Evolutionary conservation across 768 basidiomycete species (phyloP), one percentile per base, ranked within the genome.

Genomic region (Lanmaoa rubissima): DNA sequence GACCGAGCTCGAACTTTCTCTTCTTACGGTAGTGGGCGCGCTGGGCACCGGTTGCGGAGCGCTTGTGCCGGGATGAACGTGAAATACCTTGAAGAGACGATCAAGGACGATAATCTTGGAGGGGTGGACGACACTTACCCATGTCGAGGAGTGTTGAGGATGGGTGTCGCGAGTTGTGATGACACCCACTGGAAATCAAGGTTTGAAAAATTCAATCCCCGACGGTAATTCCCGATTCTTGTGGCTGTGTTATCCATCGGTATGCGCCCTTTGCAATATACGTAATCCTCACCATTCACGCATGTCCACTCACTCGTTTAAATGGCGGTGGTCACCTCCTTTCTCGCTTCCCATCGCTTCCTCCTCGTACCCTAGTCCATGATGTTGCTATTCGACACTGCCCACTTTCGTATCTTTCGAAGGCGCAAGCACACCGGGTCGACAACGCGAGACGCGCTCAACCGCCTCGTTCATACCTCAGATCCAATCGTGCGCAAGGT

Each of bases 1-100:
- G 94, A 73, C 96, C 97, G 69, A 98, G 87, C 84, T 99, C 97
- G 79, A 98, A 98, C 82, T 98, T 98, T 88, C 97, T 88, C 92
- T 98, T 99, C 86, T 99, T 99, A 83, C 96, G 93, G 81, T 94
- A 96, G 79, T 90, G 86, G 67, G 94, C 86, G 68, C 90, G 88
- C 77, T 94, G 90, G 58, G 90, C 92, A 69, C 92, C 96, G 48
- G 93, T 88, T 67, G 84, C 88, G 65, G 94, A 90, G 74, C 95
- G 93, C 80, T 98, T 98, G 84, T 98, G 94, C 74, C 96, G 85
- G 69, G 94, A 96, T 63, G 94, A 85, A 69, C 96, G 90, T 71
- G 96, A 91, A 75, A 98, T 98, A 93, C 95, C 95, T 94, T 66
- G 34, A 6, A 53, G 53, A 63, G 17, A 55, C n/a, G 17, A 41